Evolutionary conservation across 2,329 filamentous ascomycete species (phyloP), one percentile per base, ranked within the genome.

Genomic region (Curvularia lunata): DNA sequence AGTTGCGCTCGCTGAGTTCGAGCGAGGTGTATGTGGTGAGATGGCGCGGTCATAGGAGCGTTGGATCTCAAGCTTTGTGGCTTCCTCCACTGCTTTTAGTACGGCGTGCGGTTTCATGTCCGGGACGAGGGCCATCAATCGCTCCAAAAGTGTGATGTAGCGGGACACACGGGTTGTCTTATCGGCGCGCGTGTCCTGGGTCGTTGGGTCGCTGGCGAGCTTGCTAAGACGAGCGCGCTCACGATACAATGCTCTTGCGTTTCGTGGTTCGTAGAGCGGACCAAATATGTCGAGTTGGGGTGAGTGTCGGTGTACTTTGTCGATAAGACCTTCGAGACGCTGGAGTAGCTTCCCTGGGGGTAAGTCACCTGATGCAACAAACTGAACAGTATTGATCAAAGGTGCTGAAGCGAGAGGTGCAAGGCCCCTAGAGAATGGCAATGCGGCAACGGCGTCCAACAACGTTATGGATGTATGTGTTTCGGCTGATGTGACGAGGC

Each of bases 281-380:
- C 74, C 74, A 38, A 74, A 74, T 37, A 73, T 62, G 8, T 62
- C 53, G 5, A 72, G 67, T 8, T 65, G 58, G 1, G 70, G 68
- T 2, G 68, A 43, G 12, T 73, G 67, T 16, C 62, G 62, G 45
- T 75, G 68, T 0, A 75, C 64, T 53, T 76, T 76, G 34, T 73
- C 72, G 21, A 76, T 64, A 12, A 76, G 64, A 10, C 61, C 67
- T 56, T 76, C 74, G 5, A 76, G 60, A 28, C 72, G 71, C 52
- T 74, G 72, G n/a, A 75, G 67, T 2, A 76, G 65, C 5, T 70
- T 70, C 8, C 61, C 73, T 1, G 69, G 61, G 0, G 64, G 54
- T 1, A 73, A 61, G 5, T 72, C 69, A 4, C 59, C 72, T 1
- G 67, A 68, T 12, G 72, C 53, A 32, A 74, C 57, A 59, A 75